These are phyloP conservation scores for Chaetoceros muelleri DNA, from an alignment of 108 stramenopile genomes.

Conservation along the genomic window DNA sequence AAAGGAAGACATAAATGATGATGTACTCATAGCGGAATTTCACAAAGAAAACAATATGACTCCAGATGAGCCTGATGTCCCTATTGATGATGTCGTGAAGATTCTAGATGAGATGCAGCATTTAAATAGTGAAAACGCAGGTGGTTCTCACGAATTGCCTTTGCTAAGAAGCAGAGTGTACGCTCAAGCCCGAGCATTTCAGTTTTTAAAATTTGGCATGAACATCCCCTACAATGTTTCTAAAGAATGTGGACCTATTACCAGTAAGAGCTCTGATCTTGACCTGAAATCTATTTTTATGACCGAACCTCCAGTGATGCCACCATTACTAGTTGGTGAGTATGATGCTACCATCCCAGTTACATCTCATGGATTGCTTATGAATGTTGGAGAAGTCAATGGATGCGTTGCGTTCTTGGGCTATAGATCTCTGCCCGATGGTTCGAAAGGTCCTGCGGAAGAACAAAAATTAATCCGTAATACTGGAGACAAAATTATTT, in stretches of 20 bases:
- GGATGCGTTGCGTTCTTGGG: constrained; percentile 73
- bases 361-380: constrained; percentile 68
- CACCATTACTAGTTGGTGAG: constrained; percentile 61
- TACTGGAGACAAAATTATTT: constrained; percentile 69
- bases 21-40: constrained; percentile 60
- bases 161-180: constrained; percentile 54
- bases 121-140: constrained; percentile 47
- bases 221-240: constrained; percentile 41
- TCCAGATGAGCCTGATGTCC: constrained; percentile 59
- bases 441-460: constrained; percentile 64
- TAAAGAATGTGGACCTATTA: constrained; percentile 52
- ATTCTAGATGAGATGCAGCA: constrained; percentile 38
- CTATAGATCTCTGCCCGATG: constrained; percentile 48
- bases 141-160: constrained; percentile 28
- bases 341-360: constrained; percentile 78
- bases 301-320: constrained; percentile 10
- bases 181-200: constrained; percentile 65
- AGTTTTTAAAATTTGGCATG: constrained; percentile 69
- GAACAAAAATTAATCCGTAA: constrained; percentile 44
- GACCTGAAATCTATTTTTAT: not conserved
- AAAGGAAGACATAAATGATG: constrained; percentile 75
- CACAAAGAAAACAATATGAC: constrained; percentile 54
- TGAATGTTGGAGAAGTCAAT: constrained; percentile 79
- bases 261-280: constrained; percentile 5
- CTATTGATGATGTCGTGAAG: constrained; percentile 33